Conservation (phyloP, 176 grass and related monocot species). For the Aegilops longissima region DNA sequence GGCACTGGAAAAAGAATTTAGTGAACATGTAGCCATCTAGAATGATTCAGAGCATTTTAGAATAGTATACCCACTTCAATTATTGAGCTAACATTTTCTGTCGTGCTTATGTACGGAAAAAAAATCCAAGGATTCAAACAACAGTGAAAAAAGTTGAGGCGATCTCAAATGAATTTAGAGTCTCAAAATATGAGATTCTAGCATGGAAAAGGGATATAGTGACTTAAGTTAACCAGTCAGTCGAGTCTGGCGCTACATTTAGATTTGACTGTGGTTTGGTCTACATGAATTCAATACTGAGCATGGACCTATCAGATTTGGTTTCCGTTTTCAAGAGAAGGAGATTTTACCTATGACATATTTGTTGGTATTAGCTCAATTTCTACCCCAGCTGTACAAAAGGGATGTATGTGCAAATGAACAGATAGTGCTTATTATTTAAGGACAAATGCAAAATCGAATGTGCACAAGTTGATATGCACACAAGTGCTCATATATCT, state of each 20-base stretch:
- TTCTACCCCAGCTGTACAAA: no score
- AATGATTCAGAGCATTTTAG: neutral
- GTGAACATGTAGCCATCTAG: neutral
- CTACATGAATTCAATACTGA: constrained; percentile 99
- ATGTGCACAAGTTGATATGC: no score
- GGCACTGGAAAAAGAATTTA: neutral
- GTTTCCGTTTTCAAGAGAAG: constrained; percentile 83
- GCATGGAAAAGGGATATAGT: constrained; percentile 71
- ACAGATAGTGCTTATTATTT: no score
- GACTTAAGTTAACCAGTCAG: constrained; percentile 82
- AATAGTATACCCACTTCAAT: constrained; percentile 5
- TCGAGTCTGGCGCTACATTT: constrained; percentile 58
- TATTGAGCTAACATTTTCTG: constrained; percentile 14
- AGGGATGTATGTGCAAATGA: no score
- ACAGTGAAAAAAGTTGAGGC: constrained; percentile 90
- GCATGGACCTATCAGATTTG: constrained; percentile 77
- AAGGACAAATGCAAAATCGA: no score
- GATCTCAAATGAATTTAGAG: constrained; percentile 95
- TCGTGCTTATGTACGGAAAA: constrained; percentile 49
- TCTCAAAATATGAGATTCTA: constrained; percentile 84
- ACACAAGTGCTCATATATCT: no score
- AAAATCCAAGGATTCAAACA: constrained; percentile 87
- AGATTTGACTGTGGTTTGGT: constrained; percentile 89
- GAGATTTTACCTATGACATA: constrained; percentile 32
- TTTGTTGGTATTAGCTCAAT: no score